Base-by-base conservation (phyloP, 2,329 filamentous ascomycete species). In the Trichothecium sympodiale region DNA sequence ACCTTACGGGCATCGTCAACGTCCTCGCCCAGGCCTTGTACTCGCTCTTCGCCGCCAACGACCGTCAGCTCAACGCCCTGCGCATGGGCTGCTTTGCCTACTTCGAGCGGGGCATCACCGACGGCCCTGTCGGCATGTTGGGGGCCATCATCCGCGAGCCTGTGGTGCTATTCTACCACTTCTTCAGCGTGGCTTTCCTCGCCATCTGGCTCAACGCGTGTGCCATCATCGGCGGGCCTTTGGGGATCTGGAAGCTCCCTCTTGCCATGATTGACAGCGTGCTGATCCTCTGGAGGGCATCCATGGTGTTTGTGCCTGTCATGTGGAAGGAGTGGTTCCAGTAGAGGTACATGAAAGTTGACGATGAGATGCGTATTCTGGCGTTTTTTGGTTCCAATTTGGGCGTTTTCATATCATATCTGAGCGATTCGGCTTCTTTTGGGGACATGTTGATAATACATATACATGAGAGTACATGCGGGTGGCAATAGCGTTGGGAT, bases 11-110 rank as follows among this genome's bases (percentile, higher is more conserved):
- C 36, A 88, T 94, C 47, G 91, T 98, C 69, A 98, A 98, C 60
- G 94, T 96, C 47, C 77, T 98, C n/a, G 89, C 91, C 2, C 84
- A 91, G 66, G 88, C 91, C 0, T 71, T 98, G 2, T 98, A 98
- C 64, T 69, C 74, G 23, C 74, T 98, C 10, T 98, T 96, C 55
- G 86, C 89, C 13, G 91, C 89, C 35, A 69, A 93, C 54, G 81
- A 84, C 57, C 60, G 68, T 31, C 74, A 88, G 52, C 75, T 96
- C 35, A 75, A 74, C 44, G 78, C 83, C 37, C 76, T 98, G 31
- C 87, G 94, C 62, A 72, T 72, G 45, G 91, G 91, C 33, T 98
- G 91, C 65, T 96, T 96, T 65, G 67, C 71, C 20, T 98, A 98
- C 61, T 98, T 98, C 65, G 69, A 85, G 54, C 69, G 79, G 33